Evolutionary conservation across 305 asterid genomes (phyloP), one percentile per base, ranked within the genome.

Genomic region (Fraxinus angustifolia): DNA sequence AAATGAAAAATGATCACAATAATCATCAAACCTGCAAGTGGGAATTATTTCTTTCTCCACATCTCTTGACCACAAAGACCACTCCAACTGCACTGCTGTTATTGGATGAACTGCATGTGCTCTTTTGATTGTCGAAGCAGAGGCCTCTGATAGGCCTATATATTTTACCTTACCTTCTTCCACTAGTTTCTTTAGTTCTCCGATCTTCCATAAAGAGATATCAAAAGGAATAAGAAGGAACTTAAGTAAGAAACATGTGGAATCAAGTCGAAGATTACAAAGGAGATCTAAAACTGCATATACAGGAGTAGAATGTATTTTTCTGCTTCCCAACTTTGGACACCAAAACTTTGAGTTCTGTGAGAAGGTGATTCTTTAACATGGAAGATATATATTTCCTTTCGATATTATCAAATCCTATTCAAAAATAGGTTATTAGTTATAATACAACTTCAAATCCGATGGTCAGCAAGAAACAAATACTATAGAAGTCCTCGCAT

Each of bases 21-120:
- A 42, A 56, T 17, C 11, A 56, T 4, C 8, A 53, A 53, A 88
- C 97, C 97, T 88, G 94, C 97, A 93, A 3, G 97, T 86, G 6
- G 97, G 97, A 79, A 93, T 73, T 62, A 92, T 81, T 77, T 91
- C 95, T n/a, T 84, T 87, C 83, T 93, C 97, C 82, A 89, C 82
- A 86, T 92, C 97, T 83, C 97, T 90, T 0, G 95, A 77, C 95
- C 95, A 93, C 86, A 93, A 81, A 2, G 98, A 93, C 97, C 97
- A 93, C 73, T 93, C 98, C 0, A 81, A 80, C 82, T 93, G 95
- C 73, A 92, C 87, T 6, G 97, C 97, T 28, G 95, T 91, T 53
- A 93, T 23, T 0, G 97, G 97, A 87, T 92, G 98, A 82, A 93
- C 89, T 11, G 91, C 93, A 71, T 93, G 97, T 56, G 98, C 98